phyloP scores from a whole-genome alignment of 2,329 filamentous ascomycete species.

The Ampelomyces quisqualis region DNA sequence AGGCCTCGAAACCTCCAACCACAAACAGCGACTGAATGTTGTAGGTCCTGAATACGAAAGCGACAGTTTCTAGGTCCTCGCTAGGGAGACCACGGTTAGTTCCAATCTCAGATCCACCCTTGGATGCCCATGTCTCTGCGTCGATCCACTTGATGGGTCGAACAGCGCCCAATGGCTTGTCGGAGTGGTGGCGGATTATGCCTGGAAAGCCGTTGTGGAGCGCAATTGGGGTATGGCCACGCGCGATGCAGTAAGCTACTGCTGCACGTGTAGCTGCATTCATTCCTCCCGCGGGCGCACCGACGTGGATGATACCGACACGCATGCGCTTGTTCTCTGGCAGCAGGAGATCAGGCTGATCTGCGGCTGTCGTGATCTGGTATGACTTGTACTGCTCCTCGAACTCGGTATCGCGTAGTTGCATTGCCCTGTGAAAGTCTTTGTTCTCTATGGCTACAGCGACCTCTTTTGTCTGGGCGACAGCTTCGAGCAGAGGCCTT shows the following conservation, averaged over 20 bases:
- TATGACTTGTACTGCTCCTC: constrained; percentile 89
- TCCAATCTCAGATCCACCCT: constrained; percentile 95
- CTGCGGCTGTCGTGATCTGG: constrained; percentile 82
- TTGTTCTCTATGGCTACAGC: constrained; percentile 77
- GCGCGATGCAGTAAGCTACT: constrained; percentile 86
- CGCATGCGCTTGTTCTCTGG: constrained; percentile 80
- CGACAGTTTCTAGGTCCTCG: constrained; percentile 81
- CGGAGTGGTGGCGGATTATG: constrained; percentile 83
- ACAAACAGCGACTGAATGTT: constrained; percentile 89
- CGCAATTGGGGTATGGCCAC: constrained; percentile 88
- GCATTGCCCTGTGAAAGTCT: constrained; percentile 86
- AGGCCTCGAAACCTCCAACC: constrained; percentile 94
- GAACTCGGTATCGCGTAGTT: constrained; percentile 87
- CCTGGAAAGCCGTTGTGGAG: constrained; percentile 98
- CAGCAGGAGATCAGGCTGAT: constrained; percentile 67
- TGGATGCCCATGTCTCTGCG: constrained; percentile 92
- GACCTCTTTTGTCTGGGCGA: constrained; percentile 81
- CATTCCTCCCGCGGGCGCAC: constrained; percentile 95
- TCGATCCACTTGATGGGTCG: constrained; percentile 89
- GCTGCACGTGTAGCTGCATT: constrained; percentile 93
- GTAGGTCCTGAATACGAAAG: constrained; percentile 80
- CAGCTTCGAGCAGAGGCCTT: constrained; percentile 85
- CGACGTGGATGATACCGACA: constrained; percentile 94
- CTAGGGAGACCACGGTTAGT: constrained; percentile 91
- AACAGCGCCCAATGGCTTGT: constrained; percentile 78